Evolutionary conservation across 805 yeast genomes (phyloP), one percentile per base, ranked within the genome.

Genomic region (Metschnikowia anglica): DNA sequence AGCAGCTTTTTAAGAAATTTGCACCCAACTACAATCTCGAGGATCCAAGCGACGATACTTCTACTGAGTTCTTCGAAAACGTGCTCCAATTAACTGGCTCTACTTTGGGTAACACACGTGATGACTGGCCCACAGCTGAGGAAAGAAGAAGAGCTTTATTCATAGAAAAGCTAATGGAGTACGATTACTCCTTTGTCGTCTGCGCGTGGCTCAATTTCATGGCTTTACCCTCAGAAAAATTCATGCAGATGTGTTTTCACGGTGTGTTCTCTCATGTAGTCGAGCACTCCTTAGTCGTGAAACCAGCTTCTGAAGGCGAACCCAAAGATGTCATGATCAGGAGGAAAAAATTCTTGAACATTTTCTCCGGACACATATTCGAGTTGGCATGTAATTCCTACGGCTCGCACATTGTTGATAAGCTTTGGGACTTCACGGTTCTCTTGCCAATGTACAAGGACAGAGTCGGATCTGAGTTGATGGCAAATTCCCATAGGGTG

Each of bases 181-280:
- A 81, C 56, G 91, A 87, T 54, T 71, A 73, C 21, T 66, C 70
- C 37, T 81, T 87, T 47, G 71, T 83, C 11, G 62, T 73, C 12
- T 71, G 80, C 33, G 73, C 81, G 1, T 70, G 86, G 58, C 81
- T 79, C 39, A 79, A 82, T 44, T 62, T 85, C 46, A 60, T 87
- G 39, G 74, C 73, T 2, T 61, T 85, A 44, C 83, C 85, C 11
- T 65, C 65, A n/a, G 85, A 79, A 47, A 73, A 80, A 48, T 62
- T 88, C 25, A 53, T 79, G 23, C 84, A 82, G 55, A 81, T 91
- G 85, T 85, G 95, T 55, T 72, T 71, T 53, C 97, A 91, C 60
- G 95, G 97, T 8, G 93, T 89, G 2, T 89, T 87, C 53, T 88
- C 96, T 1, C 97, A 86, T 58, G 89, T 88, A 34, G 79, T 91